These are phyloP conservation scores for Calonectria pseudoreteaudii DNA, from an alignment of 2,329 filamentous ascomycete species.

Conservation along the genomic window DNA sequence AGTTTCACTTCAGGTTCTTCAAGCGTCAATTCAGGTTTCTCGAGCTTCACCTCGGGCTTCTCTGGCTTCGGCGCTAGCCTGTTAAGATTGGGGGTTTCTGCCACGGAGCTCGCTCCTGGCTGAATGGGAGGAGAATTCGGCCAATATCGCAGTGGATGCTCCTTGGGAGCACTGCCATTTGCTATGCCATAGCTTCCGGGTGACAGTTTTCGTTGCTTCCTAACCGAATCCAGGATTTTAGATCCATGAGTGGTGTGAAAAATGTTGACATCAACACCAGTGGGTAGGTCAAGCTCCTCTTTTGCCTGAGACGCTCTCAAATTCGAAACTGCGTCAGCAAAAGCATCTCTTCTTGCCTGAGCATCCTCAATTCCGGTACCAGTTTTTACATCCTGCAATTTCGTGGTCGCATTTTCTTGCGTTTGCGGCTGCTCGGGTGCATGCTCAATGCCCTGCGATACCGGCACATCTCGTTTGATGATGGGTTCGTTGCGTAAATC, in stretches of 20 bases:
- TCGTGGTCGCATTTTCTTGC: not conserved
- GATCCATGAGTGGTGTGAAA: constrained; percentile 62
- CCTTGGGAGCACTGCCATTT: constrained; percentile 44
- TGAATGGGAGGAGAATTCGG: constrained; percentile 41
- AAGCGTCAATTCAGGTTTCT: not conserved
- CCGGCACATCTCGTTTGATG: constrained; percentile 27
- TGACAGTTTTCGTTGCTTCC: constrained; percentile 39
- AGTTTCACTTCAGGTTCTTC: constrained; percentile 1
- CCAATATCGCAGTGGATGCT: constrained; percentile 53
- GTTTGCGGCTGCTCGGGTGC: constrained; percentile 19
- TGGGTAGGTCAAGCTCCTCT: constrained; percentile 50
- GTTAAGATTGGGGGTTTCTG: constrained; percentile 10
- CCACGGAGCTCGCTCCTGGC: constrained; percentile 11
- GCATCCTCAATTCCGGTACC: not conserved
- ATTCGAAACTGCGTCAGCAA: constrained; percentile 23
- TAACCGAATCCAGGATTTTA: constrained; percentile 55
- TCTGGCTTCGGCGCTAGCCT: constrained; percentile 12
- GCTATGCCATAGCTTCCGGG: constrained; percentile 18
- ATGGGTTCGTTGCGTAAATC: constrained; percentile 17
- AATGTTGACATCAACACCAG: constrained; percentile 58
- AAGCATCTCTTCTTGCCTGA: constrained; percentile 15
- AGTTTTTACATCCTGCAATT: constrained; percentile 19
- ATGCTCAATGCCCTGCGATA: constrained; percentile 15
- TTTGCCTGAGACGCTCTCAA: constrained; percentile 25
- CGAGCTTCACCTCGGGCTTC: not conserved